These are phyloP conservation scores for Malassezia caprae DNA, from an alignment of 1,284 basidiomycete genomes.

Conservation along the genomic window DNA sequence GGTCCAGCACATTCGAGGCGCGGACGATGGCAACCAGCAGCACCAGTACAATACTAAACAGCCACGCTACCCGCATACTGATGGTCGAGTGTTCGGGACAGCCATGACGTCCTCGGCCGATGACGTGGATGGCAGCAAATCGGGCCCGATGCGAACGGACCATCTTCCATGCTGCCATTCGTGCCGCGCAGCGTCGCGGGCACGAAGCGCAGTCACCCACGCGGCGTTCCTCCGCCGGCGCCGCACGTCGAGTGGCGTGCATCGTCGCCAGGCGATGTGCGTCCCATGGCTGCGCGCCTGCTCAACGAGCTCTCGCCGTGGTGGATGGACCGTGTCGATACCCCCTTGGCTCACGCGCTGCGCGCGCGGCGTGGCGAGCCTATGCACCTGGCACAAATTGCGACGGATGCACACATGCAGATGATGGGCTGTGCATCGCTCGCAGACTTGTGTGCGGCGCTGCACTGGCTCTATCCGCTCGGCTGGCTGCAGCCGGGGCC, in stretches of 20 bases:
- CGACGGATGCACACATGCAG: not conserved
- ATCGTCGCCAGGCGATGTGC: not conserved
- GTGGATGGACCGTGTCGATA: not conserved
- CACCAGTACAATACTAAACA: not conserved
- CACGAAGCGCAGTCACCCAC: slow-evolving; percentile 12
- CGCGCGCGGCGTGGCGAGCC: not conserved
- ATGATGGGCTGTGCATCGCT: not conserved
- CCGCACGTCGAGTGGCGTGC: not conserved
- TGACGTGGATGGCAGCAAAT: slow-evolving; percentile 3
- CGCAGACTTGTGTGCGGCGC: not conserved
- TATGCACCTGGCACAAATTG: slow-evolving; percentile 4
- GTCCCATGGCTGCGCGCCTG: not conserved
- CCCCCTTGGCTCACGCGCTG: not conserved
- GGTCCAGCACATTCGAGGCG: slow-evolving; percentile 36
- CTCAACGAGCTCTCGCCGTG: slow-evolving; percentile 11
- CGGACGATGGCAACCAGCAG: slow-evolving; percentile 4
- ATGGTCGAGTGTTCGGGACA: not conserved
- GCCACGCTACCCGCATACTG: slow-evolving; percentile 1
- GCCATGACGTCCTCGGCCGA: not conserved
- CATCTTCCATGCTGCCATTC: slow-evolving; percentile 10
- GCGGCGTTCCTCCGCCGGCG: not conserved
- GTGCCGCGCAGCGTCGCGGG: slow-evolving; percentile 18
- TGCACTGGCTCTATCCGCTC: not conserved
- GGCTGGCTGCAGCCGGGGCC: not conserved
- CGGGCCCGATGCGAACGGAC: not conserved